Evolutionary conservation across 2,329 filamentous ascomycete genomes (phyloP).

Genomic region (Coleophoma cylindrospora): DNA sequence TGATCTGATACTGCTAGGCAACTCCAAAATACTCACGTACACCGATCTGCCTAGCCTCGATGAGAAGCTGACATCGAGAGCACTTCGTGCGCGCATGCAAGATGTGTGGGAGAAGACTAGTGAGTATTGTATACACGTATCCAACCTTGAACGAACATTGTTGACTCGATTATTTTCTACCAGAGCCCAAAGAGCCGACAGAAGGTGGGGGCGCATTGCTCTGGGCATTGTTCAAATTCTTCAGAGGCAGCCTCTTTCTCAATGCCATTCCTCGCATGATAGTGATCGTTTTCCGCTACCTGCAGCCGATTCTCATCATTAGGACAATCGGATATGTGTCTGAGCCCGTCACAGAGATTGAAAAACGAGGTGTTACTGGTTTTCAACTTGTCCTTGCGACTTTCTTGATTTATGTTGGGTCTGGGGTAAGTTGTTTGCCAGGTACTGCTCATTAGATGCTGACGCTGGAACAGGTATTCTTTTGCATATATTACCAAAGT

Average conservation of each 20-base stretch:
- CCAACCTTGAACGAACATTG: neutral
- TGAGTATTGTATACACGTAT: conserved; percentile 8
- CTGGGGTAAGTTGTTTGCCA: conserved; percentile 26
- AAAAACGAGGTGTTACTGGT: conserved; percentile 7
- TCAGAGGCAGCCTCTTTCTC: conserved; percentile 23
- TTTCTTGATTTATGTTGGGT: conserved; percentile 29
- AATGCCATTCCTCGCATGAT: conserved; percentile 31
- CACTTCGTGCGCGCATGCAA: neutral
- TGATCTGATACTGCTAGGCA: conserved; percentile 12
- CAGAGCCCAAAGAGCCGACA: conserved; percentile 17
- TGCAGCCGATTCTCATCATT: conserved; percentile 35
- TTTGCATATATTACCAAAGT: conserved; percentile 24
- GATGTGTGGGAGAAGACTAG: conserved; percentile 6
- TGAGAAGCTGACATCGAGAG: conserved; percentile 9
- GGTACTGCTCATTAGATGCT: neutral
- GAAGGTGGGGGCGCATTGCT: conserved; percentile 24
- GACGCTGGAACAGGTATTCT: conserved; percentile 24
- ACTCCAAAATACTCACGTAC: conserved; percentile 10
- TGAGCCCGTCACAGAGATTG: neutral
- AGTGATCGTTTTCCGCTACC: conserved; percentile 33
- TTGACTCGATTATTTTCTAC: conserved; percentile 9
- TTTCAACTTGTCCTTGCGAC: conserved; percentile 29
- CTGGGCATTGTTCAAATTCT: conserved; percentile 23
- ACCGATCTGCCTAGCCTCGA: conserved; percentile 13
- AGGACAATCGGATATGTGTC: conserved; percentile 28